Percentiles rank a stretch among this genome's conserved stretches.
phyloP scores from a whole-genome alignment of 176 grass and related monocot species.

The Carex littledalei region DNA sequence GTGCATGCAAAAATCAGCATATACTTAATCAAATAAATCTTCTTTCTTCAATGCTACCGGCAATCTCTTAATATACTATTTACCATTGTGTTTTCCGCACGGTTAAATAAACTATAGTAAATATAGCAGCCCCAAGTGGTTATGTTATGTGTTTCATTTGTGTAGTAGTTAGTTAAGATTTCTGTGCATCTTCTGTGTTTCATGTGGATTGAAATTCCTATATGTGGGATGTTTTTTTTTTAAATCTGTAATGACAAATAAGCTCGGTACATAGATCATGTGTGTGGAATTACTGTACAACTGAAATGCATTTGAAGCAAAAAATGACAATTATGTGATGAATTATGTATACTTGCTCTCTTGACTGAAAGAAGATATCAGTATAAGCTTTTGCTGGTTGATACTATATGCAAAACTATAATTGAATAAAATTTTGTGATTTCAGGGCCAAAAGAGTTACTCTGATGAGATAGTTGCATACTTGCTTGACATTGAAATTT shows the following conservation, averaged over 20 bases:
- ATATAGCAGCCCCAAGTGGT: background rate
- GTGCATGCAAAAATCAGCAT: background rate
- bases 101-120: background rate
- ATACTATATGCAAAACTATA: background rate
- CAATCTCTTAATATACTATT: background rate
- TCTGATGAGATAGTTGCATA: conserved; percentile 13
- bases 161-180: background rate
- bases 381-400: background rate
- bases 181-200: background rate
- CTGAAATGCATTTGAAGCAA: background rate
- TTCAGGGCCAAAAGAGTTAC: conserved; percentile 20
- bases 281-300: background rate
- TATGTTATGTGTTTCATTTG: background rate
- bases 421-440: background rate
- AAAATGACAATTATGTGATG: background rate
- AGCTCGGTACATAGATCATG: background rate
- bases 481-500: background rate
- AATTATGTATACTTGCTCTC: background rate
- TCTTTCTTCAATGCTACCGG: background rate
- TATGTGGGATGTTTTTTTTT: background rate
- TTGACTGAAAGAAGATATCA: background rate
- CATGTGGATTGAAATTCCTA: background rate
- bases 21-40: background rate
- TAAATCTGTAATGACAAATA: background rate
- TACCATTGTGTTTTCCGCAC: background rate